Evolutionary conservation across 345 rosid species (phyloP).

Genomic region (Aurinia saxatilis): DNA sequence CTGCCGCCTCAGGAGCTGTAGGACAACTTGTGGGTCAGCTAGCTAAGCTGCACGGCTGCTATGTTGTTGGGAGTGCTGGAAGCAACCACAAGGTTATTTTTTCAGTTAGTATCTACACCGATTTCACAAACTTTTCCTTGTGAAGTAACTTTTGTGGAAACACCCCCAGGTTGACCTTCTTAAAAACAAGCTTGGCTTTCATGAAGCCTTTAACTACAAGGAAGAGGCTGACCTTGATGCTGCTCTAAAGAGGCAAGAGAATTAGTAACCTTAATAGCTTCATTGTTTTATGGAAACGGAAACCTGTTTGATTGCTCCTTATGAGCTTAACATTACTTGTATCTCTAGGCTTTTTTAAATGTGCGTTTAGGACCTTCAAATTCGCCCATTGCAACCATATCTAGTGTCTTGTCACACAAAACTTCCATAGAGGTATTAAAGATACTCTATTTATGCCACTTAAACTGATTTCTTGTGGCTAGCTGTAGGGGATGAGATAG

Average conservation of each 20-base stretch:
- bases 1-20: slow-evolving; percentile 72
- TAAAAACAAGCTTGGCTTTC: slow-evolving; percentile 52
- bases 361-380: background rate
- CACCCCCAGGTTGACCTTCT: slow-evolving; percentile 52
- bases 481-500: background rate
- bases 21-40: slow-evolving; percentile 81
- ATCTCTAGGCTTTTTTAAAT: background rate
- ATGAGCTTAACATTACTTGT: background rate
- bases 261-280: background rate
- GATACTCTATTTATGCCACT: too few relatives aligned
- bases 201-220: slow-evolving; percentile 75
- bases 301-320: background rate
- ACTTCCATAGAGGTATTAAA: background rate
- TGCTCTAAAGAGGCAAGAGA: slow-evolving; percentile 52
- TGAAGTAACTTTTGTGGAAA: background rate
- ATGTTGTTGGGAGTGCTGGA: slow-evolving; percentile 70
- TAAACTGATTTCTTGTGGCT: background rate
- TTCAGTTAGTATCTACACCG: background rate
- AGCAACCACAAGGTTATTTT: slow-evolving; percentile 38
- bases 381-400: background rate
- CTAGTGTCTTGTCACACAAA: background rate
- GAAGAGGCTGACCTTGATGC: slow-evolving; percentile 47
- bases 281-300: background rate
- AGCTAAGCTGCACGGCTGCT: slow-evolving; percentile 68
- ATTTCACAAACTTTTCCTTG: background rate